Percentiles rank a stretch among this genome's conserved stretches.
These are phyloP conservation scores for Ogataea glucozyma DNA, from an alignment of 805 yeast genomes.

Conservation along the genomic window DNA sequence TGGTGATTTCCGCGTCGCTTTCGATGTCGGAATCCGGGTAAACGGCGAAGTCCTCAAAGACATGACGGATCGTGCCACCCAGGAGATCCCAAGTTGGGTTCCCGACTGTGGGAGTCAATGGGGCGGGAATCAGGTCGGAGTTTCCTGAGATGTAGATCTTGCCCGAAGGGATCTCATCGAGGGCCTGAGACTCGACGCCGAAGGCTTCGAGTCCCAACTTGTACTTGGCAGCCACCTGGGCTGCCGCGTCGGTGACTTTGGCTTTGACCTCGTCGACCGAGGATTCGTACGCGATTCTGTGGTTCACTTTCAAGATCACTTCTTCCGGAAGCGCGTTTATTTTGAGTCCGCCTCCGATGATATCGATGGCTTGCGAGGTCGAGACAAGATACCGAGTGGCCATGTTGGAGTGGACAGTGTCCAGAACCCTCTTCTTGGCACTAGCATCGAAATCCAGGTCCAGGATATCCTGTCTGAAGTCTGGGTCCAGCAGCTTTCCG, in stretches of 20 bases:
- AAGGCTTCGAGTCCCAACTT: not conserved
- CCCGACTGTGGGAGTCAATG: not conserved
- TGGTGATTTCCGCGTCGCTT: conserved; percentile 9
- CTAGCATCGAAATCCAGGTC: not conserved
- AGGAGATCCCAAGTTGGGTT: conserved; percentile 1
- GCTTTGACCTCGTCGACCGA: conserved; percentile 1
- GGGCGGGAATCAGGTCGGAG: not conserved
- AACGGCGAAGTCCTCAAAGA: not conserved
- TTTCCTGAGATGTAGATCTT: not conserved
- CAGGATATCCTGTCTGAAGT: not conserved
- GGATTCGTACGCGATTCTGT: not conserved
- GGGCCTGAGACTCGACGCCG: not conserved
- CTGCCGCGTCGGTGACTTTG: not conserved
- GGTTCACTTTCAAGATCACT: not conserved
- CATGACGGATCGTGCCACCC: not conserved
- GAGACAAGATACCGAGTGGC: not conserved
- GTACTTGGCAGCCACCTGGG: not conserved
- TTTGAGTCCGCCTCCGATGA: not conserved
- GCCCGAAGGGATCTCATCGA: not conserved
- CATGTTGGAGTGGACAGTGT: not conserved
- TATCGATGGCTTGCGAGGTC: not conserved
- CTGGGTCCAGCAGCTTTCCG: not conserved
- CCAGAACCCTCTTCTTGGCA: conserved; percentile 1
- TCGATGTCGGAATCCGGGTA: not conserved
- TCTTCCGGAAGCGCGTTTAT: conserved; percentile 3